phyloP scores from a whole-genome alignment of 108 stramenopile genomes.

The Craspedostauros australis region DNA sequence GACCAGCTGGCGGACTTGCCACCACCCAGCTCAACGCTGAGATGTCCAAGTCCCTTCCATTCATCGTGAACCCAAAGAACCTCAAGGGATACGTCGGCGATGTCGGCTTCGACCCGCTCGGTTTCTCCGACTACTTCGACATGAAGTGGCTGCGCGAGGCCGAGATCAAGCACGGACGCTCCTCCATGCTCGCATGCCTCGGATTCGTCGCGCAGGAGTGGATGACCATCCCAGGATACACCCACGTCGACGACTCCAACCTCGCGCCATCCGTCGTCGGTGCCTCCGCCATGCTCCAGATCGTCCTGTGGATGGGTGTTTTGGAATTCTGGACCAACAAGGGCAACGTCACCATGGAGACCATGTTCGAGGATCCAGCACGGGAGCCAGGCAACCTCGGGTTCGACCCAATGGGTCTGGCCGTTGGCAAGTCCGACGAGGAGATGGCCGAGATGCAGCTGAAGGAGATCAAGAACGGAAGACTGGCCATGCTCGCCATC shows the following conservation, averaged over 20 bases:
- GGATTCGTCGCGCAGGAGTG: conserved; percentile 75
- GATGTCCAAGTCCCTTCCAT: conserved; percentile 83
- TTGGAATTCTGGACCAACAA: conserved; percentile 86
- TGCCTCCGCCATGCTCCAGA: conserved; percentile 80
- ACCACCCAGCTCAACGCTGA: conserved; percentile 64
- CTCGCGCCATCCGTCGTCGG: conserved; percentile 71
- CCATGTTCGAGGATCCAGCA: conserved; percentile 66
- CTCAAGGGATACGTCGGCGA: conserved; percentile 74
- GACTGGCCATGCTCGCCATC: conserved; percentile 84
- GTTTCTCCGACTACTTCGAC: conserved; percentile 86
- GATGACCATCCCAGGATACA: conserved; percentile 75
- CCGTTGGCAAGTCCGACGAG: conserved; percentile 55
- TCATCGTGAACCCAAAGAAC: conserved; percentile 61
- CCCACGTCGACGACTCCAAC: conserved; percentile 81
- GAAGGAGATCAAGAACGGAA: conserved; percentile 86
- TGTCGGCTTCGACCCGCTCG: conserved; percentile 91
- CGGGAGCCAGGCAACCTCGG: conserved; percentile 80
- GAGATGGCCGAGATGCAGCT: conserved; percentile 60
- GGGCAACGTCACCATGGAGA: conserved; percentile 87
- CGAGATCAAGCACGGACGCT: conserved; percentile 95
- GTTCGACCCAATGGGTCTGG: conserved; percentile 74
- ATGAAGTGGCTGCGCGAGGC: conserved; percentile 96
- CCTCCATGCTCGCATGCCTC: conserved; percentile 88
- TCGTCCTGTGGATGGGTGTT: conserved; percentile 66
- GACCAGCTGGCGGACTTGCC: too few species aligned